Conservation (phyloP, 176 grass and related monocot species). For the Cymbopogon citratus region DNA sequence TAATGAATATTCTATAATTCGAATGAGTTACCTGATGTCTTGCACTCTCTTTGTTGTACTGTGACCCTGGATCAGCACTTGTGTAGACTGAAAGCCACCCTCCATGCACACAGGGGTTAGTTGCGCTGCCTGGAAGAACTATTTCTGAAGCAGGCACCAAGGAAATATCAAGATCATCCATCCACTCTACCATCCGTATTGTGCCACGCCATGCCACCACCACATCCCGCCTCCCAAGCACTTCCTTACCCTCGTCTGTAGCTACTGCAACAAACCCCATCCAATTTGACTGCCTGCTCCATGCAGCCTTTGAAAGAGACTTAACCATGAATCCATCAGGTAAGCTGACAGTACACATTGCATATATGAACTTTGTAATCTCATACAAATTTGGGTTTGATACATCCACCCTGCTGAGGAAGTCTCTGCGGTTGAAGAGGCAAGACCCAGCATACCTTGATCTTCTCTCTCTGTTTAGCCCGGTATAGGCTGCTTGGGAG, state of each 20-base stretch:
- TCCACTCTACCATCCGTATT: conserved; percentile 68
- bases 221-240: conserved; percentile 75
- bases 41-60: conserved; percentile 63
- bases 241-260: conserved; percentile 71
- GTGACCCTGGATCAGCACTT: conserved; percentile 46
- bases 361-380: conserved; percentile 83
- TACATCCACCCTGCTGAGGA: conserved; percentile 53
- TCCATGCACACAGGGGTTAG: conserved; percentile 56
- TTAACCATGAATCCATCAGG: conserved; percentile 77
- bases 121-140: conserved; percentile 6
- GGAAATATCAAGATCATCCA: conserved; percentile 74
- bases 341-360: conserved; percentile 60
- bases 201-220: conserved; percentile 88
- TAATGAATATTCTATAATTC: conserved; percentile 8
- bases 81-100: conserved; percentile 85
- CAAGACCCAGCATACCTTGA: conserved; percentile 73
- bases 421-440: conserved; percentile 44
- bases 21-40: conserved; percentile 49
- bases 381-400: conserved; percentile 58
- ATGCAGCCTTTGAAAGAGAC: conserved; percentile 41
- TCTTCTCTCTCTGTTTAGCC: conserved; percentile 62
- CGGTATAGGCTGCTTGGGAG: conserved; percentile 64
- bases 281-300: conserved; percentile 92
- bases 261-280: conserved; percentile 85
- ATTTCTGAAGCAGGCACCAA: conserved; percentile 58